These are phyloP conservation scores for Saturnispora sekii DNA, from an alignment of 805 yeast species.

Conservation along the genomic window DNA sequence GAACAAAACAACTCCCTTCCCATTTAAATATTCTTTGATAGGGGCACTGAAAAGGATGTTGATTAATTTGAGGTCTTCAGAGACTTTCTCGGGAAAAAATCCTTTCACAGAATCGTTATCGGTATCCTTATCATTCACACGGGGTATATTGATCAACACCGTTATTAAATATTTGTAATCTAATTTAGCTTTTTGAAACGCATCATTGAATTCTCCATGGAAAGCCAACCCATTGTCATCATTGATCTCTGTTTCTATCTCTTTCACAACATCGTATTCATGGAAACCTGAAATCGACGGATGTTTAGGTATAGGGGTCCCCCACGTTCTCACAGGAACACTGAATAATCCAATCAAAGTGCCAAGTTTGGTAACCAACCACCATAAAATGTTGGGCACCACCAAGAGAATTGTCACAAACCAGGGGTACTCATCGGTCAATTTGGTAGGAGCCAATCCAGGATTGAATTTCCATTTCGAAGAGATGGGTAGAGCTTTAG, in stretches of 20 bases:
- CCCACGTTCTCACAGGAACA: conserved; percentile 10
- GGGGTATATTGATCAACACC: conserved; percentile 39
- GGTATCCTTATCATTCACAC: conserved; percentile 24
- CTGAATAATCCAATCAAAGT: conserved; percentile 30
- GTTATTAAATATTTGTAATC: conserved; percentile 44
- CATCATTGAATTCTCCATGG: conserved; percentile 34
- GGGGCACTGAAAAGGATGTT: too few species aligned
- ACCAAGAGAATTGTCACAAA: conserved; percentile 43
- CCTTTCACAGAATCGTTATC: not conserved
- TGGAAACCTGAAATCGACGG: conserved; percentile 21
- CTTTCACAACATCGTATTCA: conserved; percentile 20
- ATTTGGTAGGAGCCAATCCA: conserved; percentile 16
- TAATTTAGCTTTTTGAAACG: conserved; percentile 29
- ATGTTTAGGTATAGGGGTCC: conserved; percentile 23
- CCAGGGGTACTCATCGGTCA: conserved; percentile 14
- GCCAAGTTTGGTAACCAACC: conserved; percentile 28
- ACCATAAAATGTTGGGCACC: conserved; percentile 41
- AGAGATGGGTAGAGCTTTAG: conserved; percentile 28
- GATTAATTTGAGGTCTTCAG: too few species aligned
- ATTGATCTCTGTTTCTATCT: conserved; percentile 16
- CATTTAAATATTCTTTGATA: conserved; percentile 22
- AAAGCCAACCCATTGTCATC: conserved; percentile 17
- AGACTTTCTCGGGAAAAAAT: too few species aligned
- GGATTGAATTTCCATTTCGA: conserved; percentile 30
- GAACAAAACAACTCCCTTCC: conserved; percentile 45